phyloP scores from a whole-genome alignment of 192 early-diverging fungal species.

The Linnemannia hyalina region DNA sequence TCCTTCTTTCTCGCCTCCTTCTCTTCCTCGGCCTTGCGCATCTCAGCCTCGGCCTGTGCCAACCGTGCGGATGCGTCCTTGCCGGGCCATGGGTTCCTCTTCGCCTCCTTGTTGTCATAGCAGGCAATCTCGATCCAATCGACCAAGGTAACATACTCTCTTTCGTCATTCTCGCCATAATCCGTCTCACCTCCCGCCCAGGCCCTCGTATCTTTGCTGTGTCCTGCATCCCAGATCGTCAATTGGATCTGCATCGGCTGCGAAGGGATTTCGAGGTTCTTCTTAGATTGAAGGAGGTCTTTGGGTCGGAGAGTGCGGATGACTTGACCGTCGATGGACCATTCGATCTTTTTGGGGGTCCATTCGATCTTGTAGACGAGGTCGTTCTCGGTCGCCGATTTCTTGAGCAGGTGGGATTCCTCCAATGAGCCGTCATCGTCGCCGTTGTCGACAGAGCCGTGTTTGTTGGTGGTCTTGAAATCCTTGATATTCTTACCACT shows the following conservation, averaged over 20 bases:
- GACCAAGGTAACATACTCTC: constrained; percentile 27
- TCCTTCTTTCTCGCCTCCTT: neutral
- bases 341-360: constrained; percentile 41
- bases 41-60: neutral
- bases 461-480: neutral
- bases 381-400: constrained; percentile 16
- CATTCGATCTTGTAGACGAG: constrained; percentile 58
- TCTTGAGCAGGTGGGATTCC: constrained; percentile 29
- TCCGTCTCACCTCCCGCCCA: constrained; percentile 46
- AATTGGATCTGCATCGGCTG: constrained; percentile 38
- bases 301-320: constrained; percentile 44
- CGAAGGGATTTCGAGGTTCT: constrained; percentile 3
- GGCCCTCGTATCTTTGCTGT: constrained; percentile 14
- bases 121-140: constrained; percentile 47
- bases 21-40: neutral
- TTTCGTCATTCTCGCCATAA: constrained; percentile 31
- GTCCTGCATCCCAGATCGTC: constrained; percentile 48
- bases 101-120: constrained; percentile 14
- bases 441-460: neutral
- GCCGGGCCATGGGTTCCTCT: constrained; percentile 36
- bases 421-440: constrained; percentile 24
- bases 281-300: constrained; percentile 4
- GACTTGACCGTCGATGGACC: constrained; percentile 50
- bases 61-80: constrained; percentile 10
- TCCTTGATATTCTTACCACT: neutral